Evolutionary conservation across 352 stramenopile species (phyloP), one percentile per base, ranked within the genome.

Genomic region (Blastocystis sp.): DNA sequence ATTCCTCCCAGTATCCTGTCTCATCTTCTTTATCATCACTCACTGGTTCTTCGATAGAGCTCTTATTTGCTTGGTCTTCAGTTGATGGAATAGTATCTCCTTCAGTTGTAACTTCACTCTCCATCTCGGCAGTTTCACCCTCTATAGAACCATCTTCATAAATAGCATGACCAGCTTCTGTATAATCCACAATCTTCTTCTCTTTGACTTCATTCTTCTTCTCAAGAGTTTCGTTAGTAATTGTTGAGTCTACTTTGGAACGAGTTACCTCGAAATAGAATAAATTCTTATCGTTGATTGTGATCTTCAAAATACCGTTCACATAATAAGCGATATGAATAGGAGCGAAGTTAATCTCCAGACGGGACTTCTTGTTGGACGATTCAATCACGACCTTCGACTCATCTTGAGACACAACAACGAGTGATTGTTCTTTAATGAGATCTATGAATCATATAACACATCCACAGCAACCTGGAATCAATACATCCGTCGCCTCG

Each of bases 1-100:
- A 95, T 91, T 99, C 97, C 76, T 97, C 94, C 94, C 95, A 98
- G 51, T 95, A 93, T 58, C 95, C 95, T 58, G 95, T 92, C 0
- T 93, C 92, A 68, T 89, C 90, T 27, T 90, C 84, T 51, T 90
- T 58, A 59, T 95, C 91, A 58, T 4, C 73, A 7, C 48, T 89
- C 40, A 78, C 89, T 35, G 69, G 54, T 0, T 91, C 64, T 3
- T 87, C 57, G 5, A 87, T 70, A 80, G 37, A 11, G 11, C n/a
- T 35, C 42, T 76, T 90, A 4, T 89, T 75, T 56, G 92, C 91
- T 51, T 92, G 90, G 56, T 93, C 93, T 79, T 93, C 92, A 5
- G 9, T 13, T 3, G 70, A 27, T 6, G 0, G 33, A n/a, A 4
- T 27, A 4, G 35, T 35, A 7, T 37, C 30, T 37, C 90, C 95